Base-by-base conservation (phyloP, 2,329 filamentous ascomycete species). In the Orbilia blumenaviensis region DNA sequence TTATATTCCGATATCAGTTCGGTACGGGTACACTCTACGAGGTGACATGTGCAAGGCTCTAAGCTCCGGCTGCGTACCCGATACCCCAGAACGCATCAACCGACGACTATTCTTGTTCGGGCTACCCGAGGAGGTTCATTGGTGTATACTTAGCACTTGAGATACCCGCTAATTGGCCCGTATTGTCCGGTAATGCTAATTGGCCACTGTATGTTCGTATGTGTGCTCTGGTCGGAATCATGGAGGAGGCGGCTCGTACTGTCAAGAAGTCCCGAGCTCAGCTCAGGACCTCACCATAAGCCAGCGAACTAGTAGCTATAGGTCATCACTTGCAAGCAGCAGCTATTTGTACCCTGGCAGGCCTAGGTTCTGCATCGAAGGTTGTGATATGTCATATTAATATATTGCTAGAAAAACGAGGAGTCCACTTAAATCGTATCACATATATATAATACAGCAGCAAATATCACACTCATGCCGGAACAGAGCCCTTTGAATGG, bases 41-140 rank as follows among this genome's bases (percentile, higher is more conserved):
- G 54, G 54, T 58, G 16, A 34, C 34, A 36, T 42, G 42, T 36
- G 54, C 42, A 25, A 62, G n/a, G 66, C 44, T 71, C 56, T 46
- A 38, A 63, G 66, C 44, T 71, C 46, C 66, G 56, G 66, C 44
- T 62, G 14, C 25, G 66, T 71, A 71, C 56, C 66, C 66, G 66
- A 71, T 71, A 71, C 66, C 66, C 56, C 64, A 60, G 64, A 48
- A n/a, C 29, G 61, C 56, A 41, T 27, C 23, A 52, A 10, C 18
- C 23, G 34, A 52, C 38, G 23, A 71, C 66, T 50, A 62, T 44
- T 34, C 66, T 71, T 12, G 38, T 71, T 63, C 56, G 9, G 46
- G 66, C 25, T 44, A 62, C 36, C 66, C 54, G 54, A 62, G 25
- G 18, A 48, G 32, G 42, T 50, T 60, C 16, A 23, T 42, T n/a